Conservation (phyloP, 805 yeast genomes). For the Cyberlindnera americana region DNA sequence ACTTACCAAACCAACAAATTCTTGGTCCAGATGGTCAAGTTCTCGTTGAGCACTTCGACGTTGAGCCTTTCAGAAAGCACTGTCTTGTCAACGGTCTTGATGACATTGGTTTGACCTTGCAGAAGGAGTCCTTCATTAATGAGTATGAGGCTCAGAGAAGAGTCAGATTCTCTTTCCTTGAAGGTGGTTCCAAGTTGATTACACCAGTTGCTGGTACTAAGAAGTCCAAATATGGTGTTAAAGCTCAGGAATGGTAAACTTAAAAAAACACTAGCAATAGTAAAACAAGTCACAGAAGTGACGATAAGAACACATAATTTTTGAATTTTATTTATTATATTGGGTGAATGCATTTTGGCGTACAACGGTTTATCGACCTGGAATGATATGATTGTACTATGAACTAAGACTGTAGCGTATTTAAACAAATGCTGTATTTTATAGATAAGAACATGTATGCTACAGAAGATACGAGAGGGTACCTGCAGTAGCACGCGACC, state of each 20-base stretch:
- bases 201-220: slow-evolving; percentile 67
- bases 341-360: background rate
- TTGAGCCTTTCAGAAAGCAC: slow-evolving; percentile 91
- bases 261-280: background rate
- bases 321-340: slow-evolving; percentile 11
- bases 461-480: too few species aligned
- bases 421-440: too few species aligned
- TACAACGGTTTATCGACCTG: slow-evolving; percentile 16
- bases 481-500: too few species aligned
- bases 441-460: too few species aligned
- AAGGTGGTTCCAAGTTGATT: slow-evolving; percentile 73
- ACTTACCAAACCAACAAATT: slow-evolving; percentile 84
- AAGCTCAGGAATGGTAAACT: slow-evolving; percentile 69
- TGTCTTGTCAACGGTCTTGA: slow-evolving; percentile 93
- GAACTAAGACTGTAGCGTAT: background rate
- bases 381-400: slow-evolving; percentile 17
- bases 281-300: slow-evolving; percentile 4
- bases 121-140: slow-evolving; percentile 74
- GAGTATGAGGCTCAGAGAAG: slow-evolving; percentile 76
- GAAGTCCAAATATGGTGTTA: slow-evolving; percentile 62
- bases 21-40: slow-evolving; percentile 63
- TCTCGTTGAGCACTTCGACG: slow-evolving; percentile 76
- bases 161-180: slow-evolving; percentile 84
- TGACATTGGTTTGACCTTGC: slow-evolving; percentile 93
- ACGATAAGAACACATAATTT: background rate